Base-by-base conservation (phyloP, 2,329 filamentous ascomycete species). In the Sporothrix variecibatus region DNA sequence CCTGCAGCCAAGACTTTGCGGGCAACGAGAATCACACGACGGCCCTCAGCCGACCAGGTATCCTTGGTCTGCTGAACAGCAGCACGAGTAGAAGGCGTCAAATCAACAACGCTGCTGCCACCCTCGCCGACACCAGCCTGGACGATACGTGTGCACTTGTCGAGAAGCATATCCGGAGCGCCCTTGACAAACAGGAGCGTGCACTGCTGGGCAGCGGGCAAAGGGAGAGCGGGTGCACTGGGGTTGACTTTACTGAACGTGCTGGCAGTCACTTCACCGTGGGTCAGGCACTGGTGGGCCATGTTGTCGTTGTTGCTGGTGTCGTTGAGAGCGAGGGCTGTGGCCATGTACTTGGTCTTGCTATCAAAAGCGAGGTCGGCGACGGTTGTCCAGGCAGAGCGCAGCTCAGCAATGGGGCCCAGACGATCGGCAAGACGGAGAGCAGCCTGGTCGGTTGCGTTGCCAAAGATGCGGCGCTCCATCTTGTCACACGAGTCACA, bases 261-360 rank as follows among this genome's bases (percentile, higher is more conserved):
- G 53, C 70, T 53, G 20, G 23, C 56, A 5, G 20, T n/a, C 17
- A 40, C 43, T n/a, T 72, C 43, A 9, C n/a, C 26, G 1, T 20
- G 17, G 9, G 69, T 56, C 38, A 58, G 38, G 51, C 69, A 71
- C 46, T 38, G 38, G 46, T 60, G 53, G 3, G 34, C 65, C 17
- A 34, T 53, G 7, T 17, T 56, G n/a, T 56, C 11, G 23, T 28
- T 40, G 40, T 62, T 46, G 23, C 12, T 28, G 34, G n/a, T 31
- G 38, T 82, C 79, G 2, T 81, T 81, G 64, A 86, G 76, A 1
- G 84, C 84, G 64, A 91, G 87, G 0, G 90, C 86, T 38, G 89
- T 86, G 72, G 94, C 87, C 89, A 94, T 94, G 79, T 90, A 94
- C 81, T 95, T 95, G 82, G 94, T 94, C 84, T 93, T 93, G 82